phyloP scores from a whole-genome alignment of 106 monocot species.

The Dendrobium catenatum region DNA sequence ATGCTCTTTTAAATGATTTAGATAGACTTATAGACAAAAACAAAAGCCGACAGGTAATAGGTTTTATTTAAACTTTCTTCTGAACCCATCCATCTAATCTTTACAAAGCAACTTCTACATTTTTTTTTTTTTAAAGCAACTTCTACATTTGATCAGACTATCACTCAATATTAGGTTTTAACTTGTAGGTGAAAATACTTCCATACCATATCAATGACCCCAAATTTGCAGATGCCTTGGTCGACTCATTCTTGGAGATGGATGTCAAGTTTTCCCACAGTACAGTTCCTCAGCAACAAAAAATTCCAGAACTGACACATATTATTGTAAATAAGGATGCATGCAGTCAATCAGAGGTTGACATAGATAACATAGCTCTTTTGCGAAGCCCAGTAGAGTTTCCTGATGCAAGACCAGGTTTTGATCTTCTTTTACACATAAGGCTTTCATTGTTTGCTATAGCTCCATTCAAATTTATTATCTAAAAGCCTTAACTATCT shows the following conservation, averaged over 20 bases:
- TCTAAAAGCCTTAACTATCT: background rate
- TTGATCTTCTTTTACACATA: background rate
- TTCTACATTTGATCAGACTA: background rate
- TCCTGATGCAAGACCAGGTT: conserved; percentile 87
- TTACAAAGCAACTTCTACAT: background rate
- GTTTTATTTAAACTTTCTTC: conserved; percentile 5
- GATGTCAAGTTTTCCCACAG: conserved; percentile 16
- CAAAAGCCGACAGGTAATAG: conserved; percentile 47
- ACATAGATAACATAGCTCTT: conserved; percentile 10
- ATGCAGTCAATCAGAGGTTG: conserved; percentile 5
- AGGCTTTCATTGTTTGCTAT: background rate
- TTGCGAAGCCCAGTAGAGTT: conserved; percentile 42
- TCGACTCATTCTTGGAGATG: conserved; percentile 71
- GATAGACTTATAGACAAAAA: conserved; percentile 57
- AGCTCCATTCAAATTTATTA: conserved; percentile 3
- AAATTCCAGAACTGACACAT: conserved; percentile 13
- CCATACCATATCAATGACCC: conserved; percentile 94
- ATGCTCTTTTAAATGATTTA: conserved; percentile 54
- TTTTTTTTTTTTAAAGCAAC: background rate
- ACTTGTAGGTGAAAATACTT: conserved; percentile 53
- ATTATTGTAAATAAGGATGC: conserved; percentile 9
- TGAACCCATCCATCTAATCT: background rate
- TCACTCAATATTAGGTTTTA: background rate
- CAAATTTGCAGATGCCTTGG: conserved; percentile 73
- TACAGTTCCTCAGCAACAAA: conserved; percentile 11